phyloP scores from a whole-genome alignment of 2,329 filamentous ascomycete species.

The Dendryphion nanum region DNA sequence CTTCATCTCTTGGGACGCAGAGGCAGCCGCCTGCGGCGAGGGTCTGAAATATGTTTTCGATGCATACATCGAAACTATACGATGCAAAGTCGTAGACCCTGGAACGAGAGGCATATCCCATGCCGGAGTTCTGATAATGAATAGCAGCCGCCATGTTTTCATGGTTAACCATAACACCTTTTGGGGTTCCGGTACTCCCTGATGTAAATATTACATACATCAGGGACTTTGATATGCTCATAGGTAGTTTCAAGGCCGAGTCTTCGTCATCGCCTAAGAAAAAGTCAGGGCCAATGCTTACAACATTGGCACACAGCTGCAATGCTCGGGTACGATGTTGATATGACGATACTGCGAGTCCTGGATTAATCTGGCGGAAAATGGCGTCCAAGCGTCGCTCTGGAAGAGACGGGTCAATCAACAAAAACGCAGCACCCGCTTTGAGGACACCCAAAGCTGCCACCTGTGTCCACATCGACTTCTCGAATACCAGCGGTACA shows the following conservation, averaged over 20 bases:
- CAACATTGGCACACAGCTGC: not conserved
- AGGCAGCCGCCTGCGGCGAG: slow-evolving; percentile 47
- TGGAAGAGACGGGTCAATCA: not conserved
- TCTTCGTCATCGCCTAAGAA: not conserved
- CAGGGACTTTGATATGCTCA: not conserved
- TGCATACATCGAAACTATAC: slow-evolving; percentile 49
- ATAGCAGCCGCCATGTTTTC: no score
- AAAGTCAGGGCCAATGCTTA: not conserved
- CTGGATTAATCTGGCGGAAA: not conserved
- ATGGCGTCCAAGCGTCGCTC: not conserved
- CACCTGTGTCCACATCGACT: slow-evolving; percentile 12
- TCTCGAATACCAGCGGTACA: not conserved
- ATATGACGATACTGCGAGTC: not conserved
- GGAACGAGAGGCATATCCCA: no score
- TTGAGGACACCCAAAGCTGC: slow-evolving; percentile 33
- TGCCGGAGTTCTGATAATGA: no score
- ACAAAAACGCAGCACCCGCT: not conserved
- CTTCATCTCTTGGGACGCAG: slow-evolving; percentile 52
- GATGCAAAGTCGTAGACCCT: slow-evolving; percentile 49
- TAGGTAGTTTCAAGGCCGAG: not conserved
- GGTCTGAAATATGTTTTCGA: slow-evolving; percentile 51
- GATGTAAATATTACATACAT: slow-evolving; percentile 43
- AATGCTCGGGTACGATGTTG: not conserved
- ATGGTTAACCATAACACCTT: slow-evolving; percentile 53
- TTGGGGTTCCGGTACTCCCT: slow-evolving; percentile 40